Percentiles rank a stretch among this genome's conserved stretches.
These are phyloP conservation scores for Sporobolus alterniflorus DNA, from an alignment of 202 grass and related monocot genomes.

Conservation along the genomic window DNA sequence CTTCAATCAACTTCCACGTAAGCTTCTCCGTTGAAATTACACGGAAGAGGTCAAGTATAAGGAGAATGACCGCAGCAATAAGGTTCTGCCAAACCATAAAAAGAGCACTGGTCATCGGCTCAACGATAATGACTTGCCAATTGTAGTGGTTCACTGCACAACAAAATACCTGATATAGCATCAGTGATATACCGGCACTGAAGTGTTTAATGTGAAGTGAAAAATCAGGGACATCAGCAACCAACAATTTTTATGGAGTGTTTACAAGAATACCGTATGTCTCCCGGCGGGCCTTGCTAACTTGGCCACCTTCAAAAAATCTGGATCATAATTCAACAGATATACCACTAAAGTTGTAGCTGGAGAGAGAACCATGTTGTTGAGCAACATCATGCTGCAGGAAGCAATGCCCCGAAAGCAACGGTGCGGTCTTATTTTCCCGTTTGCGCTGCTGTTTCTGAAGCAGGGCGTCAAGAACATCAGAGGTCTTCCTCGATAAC, in stretches of 20 bases:
- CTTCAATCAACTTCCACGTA: constrained; percentile 78
- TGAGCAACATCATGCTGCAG: constrained; percentile 97
- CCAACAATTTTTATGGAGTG: too few relatives aligned
- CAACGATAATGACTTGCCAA: neutral
- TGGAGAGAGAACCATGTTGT: constrained; percentile 87
- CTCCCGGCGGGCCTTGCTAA: too few relatives aligned
- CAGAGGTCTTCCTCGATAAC: constrained; percentile 65
- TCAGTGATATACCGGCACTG: constrained; percentile 69
- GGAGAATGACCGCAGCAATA: constrained; percentile 65
- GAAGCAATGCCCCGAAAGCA: constrained; percentile 79
- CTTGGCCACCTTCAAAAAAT: too few relatives aligned
- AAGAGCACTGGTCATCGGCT: constrained; percentile 12
- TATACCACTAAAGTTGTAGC: constrained; percentile 77
- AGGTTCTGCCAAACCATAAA: constrained; percentile 78
- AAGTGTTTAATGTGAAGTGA: too few relatives aligned
- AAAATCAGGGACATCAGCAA: too few relatives aligned
- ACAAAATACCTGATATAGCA: constrained; percentile 78
- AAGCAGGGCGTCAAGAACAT: constrained; percentile 59
- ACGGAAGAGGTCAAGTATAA: constrained; percentile 49
- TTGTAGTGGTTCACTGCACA: neutral
- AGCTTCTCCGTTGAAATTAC: constrained; percentile 73
- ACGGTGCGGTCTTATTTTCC: constrained; percentile 52
- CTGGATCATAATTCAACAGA: too few relatives aligned
- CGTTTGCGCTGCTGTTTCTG: constrained; percentile 58
- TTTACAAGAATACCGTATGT: too few relatives aligned